Base-by-base conservation (phyloP, 768 basidiomycete species). In the Boletus coccyginus region DNA sequence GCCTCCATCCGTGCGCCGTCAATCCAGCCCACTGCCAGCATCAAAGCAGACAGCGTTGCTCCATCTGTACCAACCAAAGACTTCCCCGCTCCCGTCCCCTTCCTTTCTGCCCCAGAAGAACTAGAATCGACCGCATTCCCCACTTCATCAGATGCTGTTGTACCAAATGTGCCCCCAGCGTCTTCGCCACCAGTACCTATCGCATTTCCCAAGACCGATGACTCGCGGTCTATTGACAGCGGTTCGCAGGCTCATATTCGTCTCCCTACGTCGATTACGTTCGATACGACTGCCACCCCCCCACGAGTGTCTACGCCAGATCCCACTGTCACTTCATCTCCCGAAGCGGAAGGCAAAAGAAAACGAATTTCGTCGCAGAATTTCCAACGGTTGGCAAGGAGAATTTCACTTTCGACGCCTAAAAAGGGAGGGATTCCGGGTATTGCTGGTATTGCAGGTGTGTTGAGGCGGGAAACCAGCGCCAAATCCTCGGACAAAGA, bases 341-440 rank as follows among this genome's bases (percentile, higher is more conserved):
- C 78, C 1, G 88, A 88, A 4, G 67, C 80, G n/a, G 90, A 90
- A 64, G 83, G 83, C 35, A 91, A 90, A 75, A 78, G 90, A 58
- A 90, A 87, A 67, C 82, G 89, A 19, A 90, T 89, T 55, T 86
- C 89, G 10, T 88, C 89, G 29, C 91, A 94, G 68, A 92, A 92
- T 65, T 90, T 94, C 77, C 89, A 91, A 68, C 81, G 89, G 16
- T 67, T 93, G 38, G 91, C 90, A 16, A 77, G 89, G 57, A 78
- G 83, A 58, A 86, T 93, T 53, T 91, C 90, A 11, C 70, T 89
- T 77, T 31, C 72, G 11, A 80, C 85, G 0, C 79, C 81, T 45
- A 81, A 85, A 29, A 80, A 82, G 59, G 81, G 79, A 38, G 78
- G 70, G 3, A 72, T 75, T 38, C 63, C 67, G 3, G 66, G 59